Conservation (phyloP, 2,329 filamentous ascomycete genomes). For the Dissoconium aciculare region DNA sequence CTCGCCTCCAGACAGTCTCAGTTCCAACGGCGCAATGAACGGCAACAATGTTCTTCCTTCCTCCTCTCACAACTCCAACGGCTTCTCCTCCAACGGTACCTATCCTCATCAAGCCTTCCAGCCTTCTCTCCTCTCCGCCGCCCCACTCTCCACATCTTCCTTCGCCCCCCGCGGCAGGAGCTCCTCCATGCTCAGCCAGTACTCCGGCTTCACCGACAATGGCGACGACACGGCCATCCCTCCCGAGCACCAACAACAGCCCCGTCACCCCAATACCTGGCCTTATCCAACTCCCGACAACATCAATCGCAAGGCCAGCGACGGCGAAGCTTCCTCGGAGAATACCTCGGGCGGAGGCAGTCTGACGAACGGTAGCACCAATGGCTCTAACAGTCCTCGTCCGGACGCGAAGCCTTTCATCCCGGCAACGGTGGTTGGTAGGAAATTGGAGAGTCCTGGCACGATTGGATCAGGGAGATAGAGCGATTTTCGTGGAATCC, state of each 20-base stretch:
- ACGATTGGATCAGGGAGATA: slow-evolving; percentile 18
- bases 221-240: slow-evolving; percentile 17
- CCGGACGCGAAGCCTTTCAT: slow-evolving; percentile 22
- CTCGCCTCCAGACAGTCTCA: slow-evolving; percentile 45
- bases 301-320: slow-evolving; percentile 15
- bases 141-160: background rate
- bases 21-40: slow-evolving; percentile 20
- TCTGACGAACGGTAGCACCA: slow-evolving; percentile 7
- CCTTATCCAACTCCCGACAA: slow-evolving; percentile 9
- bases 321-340: slow-evolving; percentile 12
- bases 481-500: too few relatives aligned
- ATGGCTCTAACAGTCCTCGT: slow-evolving; percentile 22
- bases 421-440: slow-evolving; percentile 9
- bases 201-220: slow-evolving; percentile 36
- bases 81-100: slow-evolving; percentile 12
- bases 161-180: slow-evolving; percentile 31
- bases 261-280: slow-evolving; percentile 14
- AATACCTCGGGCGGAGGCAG: slow-evolving; percentile 12
- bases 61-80: slow-evolving; percentile 7
- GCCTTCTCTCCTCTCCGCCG: background rate
- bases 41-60: slow-evolving; percentile 2
- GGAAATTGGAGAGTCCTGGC: slow-evolving; percentile 8
- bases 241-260: slow-evolving; percentile 7
- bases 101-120: too few relatives aligned
- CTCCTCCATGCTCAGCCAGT: slow-evolving; percentile 38